Evolutionary conservation across 305 asterid species (phyloP).

Genomic region (Fraxinus nigra): DNA sequence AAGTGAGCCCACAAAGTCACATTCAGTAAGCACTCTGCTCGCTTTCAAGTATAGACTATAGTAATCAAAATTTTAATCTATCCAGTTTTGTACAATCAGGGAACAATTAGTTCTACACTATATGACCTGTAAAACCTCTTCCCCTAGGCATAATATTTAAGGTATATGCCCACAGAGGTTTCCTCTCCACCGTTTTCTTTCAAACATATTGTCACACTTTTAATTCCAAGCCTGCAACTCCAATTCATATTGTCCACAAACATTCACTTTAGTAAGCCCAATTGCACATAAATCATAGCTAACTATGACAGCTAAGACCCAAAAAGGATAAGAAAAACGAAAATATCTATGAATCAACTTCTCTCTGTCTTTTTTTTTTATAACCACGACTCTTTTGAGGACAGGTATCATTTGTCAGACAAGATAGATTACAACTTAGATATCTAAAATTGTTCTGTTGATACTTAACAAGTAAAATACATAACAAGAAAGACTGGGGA

Average conservation of each 20-base stretch:
- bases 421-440: background rate
- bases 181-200: background rate
- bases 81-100: background rate
- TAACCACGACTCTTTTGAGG: background rate
- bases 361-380: background rate
- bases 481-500: background rate
- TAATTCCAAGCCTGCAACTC: background rate
- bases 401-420: background rate
- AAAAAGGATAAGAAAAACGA: background rate
- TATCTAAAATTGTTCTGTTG: background rate
- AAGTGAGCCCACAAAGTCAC: background rate
- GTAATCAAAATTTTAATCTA: background rate
- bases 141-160: background rate
- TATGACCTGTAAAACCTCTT: background rate
- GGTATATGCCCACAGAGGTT: background rate
- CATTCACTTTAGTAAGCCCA: background rate
- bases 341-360: background rate
- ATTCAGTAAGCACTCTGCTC: background rate
- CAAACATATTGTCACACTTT: background rate
- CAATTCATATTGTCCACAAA: background rate
- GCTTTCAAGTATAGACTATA: background rate
- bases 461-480: background rate
- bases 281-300: background rate
- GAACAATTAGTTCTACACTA: background rate
- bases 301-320: background rate